Evolutionary conservation across 768 basidiomycete species (phyloP), one percentile per base, ranked within the genome.

Genomic region (Leccinum imitatum): DNA sequence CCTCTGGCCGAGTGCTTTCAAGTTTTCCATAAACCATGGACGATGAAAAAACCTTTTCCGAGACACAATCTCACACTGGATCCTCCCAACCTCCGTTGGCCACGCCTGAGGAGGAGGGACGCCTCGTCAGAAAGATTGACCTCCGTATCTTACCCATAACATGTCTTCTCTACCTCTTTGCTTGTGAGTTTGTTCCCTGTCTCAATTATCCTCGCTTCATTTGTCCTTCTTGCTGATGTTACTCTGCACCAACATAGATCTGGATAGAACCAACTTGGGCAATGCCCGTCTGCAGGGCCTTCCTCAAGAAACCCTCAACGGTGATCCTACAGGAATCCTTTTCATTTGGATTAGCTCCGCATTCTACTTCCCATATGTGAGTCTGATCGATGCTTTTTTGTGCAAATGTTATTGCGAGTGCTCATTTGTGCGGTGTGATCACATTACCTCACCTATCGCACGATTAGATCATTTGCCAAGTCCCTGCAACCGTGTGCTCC

Each of bases 271-370:
- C 6, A 91, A 92, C 65, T 70, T 91, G 41, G 90, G 90, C 10
- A 92, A 92, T 69, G 91, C 91, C 25, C 82, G 90, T 59, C 75
- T 91, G 19, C 88, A 89, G 75, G 86, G 87, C n/a, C 77, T 93
- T 3, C 80, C 86, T 6, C 72, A 85, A 35, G 87, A 91, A 64
- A 75, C 77, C 10, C 82, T 92, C 9, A 77, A 79, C 8, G 89
- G 89, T 7, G 90, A 91, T 68, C 81, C 80, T 2, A 84, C 83
- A 0, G 90, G 90, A 1, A 61, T 76, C 33, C 77, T 84, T 17
- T 91, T 84, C 67, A 84, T 89, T 68, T 91, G 89, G 90, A 75
- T 88, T 46, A 88, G 83, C 64, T 90, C 89, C 1, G 80, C 79
- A 6, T 93, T 92, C 75, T 92, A 86, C 77, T 86, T 92, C 67